Evolutionary conservation across 2,329 filamentous ascomycete species (phyloP), one percentile per base, ranked within the genome.

Genomic region (Fusarium lateritium): DNA sequence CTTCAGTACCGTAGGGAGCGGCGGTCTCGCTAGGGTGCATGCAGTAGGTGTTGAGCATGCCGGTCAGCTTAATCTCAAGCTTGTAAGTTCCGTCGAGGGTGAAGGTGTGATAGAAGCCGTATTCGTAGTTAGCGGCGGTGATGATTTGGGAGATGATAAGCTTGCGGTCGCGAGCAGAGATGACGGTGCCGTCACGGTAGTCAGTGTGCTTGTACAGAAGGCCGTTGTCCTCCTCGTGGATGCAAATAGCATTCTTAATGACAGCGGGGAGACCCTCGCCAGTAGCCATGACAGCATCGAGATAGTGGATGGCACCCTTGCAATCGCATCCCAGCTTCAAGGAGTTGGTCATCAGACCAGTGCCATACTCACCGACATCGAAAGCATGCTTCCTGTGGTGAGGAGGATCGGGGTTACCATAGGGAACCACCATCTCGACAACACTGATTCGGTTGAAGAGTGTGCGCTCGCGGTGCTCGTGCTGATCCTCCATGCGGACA

Each of bases 231-330:
- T 81, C 78, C 66, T 81, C 77, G 81, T 98, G 94, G 71, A 98
- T 94, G 79, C 94, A 98, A 74, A 98, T 93, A 43, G 94, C 94
- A 76, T 98, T 97, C 84, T 97, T 95, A 82, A 97, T 93, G 3
- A 90, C 91, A 15, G 90, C 90, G 21, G 92, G 85, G n/a, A 88
- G 86, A 45, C 94, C 94, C 6, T 89, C 87, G n/a, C 89, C 86
- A 64, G 94, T 94, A 51, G 94, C 92, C 78, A 97, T 97, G 33
- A 92, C 88, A 7, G 93, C 94, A 74, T 97, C 93, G 78, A 98
- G 89, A 78, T 98, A 98, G 79, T 96, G 93, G 74, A 98, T 97
- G 2, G 91, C 89, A 14, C 94, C 94, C 80, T 97, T 96, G 85
- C 94, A 97, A 79, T 95, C 92, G 74, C 92, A 94, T 50, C 92